A percentile compares a stretch with the other conserved stretches of the same genome.
Conservation (phyloP, 179 eudicot genomes). For the Amaranthus tricolor region DNA sequence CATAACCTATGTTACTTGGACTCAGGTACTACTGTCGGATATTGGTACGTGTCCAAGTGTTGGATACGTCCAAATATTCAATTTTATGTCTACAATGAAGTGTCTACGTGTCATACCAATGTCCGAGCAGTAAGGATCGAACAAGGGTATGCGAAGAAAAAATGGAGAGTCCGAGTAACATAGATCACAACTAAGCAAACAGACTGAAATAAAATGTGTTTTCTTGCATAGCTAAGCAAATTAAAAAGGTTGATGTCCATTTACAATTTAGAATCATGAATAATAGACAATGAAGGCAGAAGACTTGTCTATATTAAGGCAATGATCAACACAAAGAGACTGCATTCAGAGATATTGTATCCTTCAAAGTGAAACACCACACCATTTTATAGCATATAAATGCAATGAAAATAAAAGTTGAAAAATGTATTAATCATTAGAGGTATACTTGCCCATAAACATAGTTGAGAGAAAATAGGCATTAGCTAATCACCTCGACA, state of each 20-base stretch:
- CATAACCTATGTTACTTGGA: too few species aligned
- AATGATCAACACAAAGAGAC: background rate
- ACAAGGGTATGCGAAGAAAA: too few species aligned
- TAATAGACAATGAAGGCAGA: background rate
- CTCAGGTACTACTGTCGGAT: too few species aligned
- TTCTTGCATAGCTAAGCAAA: background rate
- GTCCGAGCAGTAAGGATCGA: too few species aligned
- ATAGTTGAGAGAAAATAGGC: slow-evolving; percentile 34
- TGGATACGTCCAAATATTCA: too few species aligned
- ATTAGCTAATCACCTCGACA: slow-evolving; percentile 79
- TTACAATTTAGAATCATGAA: background rate
- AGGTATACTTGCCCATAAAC: slow-evolving; percentile 31
- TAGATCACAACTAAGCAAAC: background rate
- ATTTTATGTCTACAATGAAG: too few species aligned
- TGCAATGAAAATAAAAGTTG: background rate
- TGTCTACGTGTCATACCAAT: too few species aligned
- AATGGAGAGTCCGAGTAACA: too few species aligned
- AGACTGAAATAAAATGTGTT: background rate
- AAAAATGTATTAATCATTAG: slow-evolving; percentile 14
- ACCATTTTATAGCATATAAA: background rate
- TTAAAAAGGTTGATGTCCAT: background rate
- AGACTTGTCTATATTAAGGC: background rate
- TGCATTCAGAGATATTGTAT: background rate
- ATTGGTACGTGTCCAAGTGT: too few species aligned
- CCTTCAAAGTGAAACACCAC: background rate